A percentile compares a stretch with the other conserved stretches of the same genome.
These are phyloP conservation scores for Yueomyces sp. DNA, from an alignment of 805 yeast genomes.

Conservation along the genomic window DNA sequence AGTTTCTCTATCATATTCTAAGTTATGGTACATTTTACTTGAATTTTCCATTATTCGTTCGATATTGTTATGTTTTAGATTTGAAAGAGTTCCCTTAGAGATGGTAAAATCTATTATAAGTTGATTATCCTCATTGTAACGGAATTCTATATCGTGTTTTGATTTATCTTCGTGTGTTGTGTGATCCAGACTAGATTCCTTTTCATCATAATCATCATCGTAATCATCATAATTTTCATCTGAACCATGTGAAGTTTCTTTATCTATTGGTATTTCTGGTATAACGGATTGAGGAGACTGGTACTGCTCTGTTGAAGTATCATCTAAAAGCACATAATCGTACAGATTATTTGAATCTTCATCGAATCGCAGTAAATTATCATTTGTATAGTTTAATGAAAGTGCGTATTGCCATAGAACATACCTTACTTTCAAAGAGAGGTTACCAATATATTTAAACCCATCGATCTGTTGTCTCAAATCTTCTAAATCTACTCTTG, in stretches of 20 bases:
- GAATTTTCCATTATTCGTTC: conserved; percentile 40
- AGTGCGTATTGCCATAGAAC: conserved; percentile 54
- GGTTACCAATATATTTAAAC: conserved; percentile 33
- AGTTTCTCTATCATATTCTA: conserved; percentile 66
- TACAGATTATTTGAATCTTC: conserved; percentile 16
- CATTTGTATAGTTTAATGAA: conserved; percentile 20
- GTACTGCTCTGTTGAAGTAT: background rate
- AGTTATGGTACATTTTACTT: conserved; percentile 60
- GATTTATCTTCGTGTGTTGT: background rate
- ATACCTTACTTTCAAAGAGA: conserved; percentile 54
- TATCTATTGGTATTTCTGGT: background rate
- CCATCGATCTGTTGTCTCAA: conserved; percentile 32
- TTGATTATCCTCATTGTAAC: conserved; percentile 10
- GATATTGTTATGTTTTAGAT: conserved; percentile 22
- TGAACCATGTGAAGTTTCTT: conserved; percentile 1
- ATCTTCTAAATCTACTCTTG: conserved; percentile 28
- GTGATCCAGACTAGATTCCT: background rate
- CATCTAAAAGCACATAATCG: conserved; percentile 6
- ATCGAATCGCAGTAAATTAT: conserved; percentile 1
- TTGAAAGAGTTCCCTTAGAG: conserved; percentile 23
- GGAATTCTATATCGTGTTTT: conserved; percentile 2
- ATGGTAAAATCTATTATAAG: conserved; percentile 23
- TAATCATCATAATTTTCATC: conserved; percentile 14
- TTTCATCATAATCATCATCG: background rate
- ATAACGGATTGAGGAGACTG: background rate